Base-by-base conservation (phyloP, 371 early-diverging fungal species). In the Fennellomyces sp. region DNA sequence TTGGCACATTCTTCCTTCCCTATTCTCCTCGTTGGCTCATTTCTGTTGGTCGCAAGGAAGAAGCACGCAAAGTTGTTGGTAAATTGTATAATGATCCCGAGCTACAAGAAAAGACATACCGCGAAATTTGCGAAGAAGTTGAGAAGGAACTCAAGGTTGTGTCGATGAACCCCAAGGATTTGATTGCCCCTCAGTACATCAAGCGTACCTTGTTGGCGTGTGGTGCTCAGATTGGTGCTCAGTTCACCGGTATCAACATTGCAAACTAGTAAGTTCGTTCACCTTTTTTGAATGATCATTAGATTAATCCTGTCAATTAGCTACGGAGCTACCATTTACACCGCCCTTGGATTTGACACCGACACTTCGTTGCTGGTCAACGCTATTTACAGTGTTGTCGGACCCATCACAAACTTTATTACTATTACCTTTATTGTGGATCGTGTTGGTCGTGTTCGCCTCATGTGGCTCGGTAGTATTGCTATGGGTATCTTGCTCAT, bases 101-200 rank as follows among this genome's bases (percentile, higher is more conserved):
- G 53, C 65, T 70, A 39, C 58, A 72, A 66, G 58, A 74, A 77
- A 36, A 70, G 65, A 53, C 75, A 73, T 90, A 82, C 68, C 78
- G 85, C 45, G 75, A 78, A 56, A 78, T 78, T 25, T 56, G 52
- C 28, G 73, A 67, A 5, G 75, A 75, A 63, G 65, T 78, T 29
- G 73, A 72, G 13, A 54, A 66, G 19, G 78, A 78, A 58, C 64
- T 66, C 21, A 69, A 70, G 29, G 73, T 88, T 26, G 88, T 87
- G 15, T 76, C 80, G n/a, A 84, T 81, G 53, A 80, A 81, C 47
- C 94, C 92, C 72, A 2, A 50, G 4, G 94, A 95, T 65, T 83
- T 96, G 42, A 68, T 91, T 61, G 11, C 3, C 3, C 54, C 54
- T n/a, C 56, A 61, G 54, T 61, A 54, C 55, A 30, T 53, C 31